phyloP scores from a whole-genome alignment of 495 filamentous ascomycete species.

The Pyronema omphalodes region DNA sequence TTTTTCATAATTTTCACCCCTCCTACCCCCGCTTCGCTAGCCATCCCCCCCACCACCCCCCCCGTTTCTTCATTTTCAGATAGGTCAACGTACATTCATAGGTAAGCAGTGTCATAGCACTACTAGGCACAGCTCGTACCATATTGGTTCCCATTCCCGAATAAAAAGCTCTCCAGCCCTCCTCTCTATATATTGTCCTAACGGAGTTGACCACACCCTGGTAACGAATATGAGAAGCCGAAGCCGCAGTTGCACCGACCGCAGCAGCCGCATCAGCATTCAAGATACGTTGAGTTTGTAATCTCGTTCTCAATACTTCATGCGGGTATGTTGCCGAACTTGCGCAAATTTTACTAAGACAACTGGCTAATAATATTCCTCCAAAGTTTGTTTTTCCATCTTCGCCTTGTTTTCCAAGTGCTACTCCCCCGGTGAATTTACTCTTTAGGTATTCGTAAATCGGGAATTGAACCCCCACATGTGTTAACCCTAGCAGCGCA shows the following conservation, averaged over 20 bases:
- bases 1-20: too few relatives aligned
- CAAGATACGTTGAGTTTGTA: constrained; percentile 54
- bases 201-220: constrained; percentile 64
- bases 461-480: constrained; percentile 96
- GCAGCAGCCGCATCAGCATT: constrained; percentile 30
- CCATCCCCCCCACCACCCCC: neutral
- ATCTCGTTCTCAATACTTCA: constrained; percentile 76
- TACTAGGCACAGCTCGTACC: constrained; percentile 83
- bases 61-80: neutral
- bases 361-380: constrained; percentile 72
- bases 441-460: constrained; percentile 86
- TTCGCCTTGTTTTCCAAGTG: constrained; percentile 14
- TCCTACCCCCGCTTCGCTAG: too few relatives aligned
- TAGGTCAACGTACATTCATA: constrained; percentile 52
- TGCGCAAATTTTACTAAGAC: constrained; percentile 83
- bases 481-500: constrained; percentile 75
- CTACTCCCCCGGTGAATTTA: constrained; percentile 68
- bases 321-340: constrained; percentile 94
- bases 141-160: constrained; percentile 96
- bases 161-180: constrained; percentile 94
- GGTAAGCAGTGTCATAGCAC: constrained; percentile 92
- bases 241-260: constrained; percentile 2
- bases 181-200: constrained; percentile 67
- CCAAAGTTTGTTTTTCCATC: constrained; percentile 42
- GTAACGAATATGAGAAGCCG: constrained; percentile 41